Conservation (phyloP, 176 grass and related monocot species). For the Carex parvula region DNA sequence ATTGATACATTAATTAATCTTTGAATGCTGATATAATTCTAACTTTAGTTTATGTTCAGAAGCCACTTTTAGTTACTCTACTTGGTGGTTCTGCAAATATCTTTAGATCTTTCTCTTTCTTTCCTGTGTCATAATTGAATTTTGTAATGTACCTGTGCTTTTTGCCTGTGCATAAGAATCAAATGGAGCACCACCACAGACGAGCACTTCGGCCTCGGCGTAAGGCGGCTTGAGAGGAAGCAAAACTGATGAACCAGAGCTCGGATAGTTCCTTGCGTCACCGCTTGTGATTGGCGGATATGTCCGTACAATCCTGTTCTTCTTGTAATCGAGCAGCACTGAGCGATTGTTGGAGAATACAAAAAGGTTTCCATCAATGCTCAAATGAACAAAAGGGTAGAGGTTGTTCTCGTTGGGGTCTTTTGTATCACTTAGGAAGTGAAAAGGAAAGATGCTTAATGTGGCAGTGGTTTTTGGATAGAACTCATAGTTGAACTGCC, state of each 20-base stretch:
- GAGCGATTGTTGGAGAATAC: constrained; percentile 77
- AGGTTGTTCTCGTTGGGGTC: constrained; percentile 81
- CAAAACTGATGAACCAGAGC: constrained; percentile 66
- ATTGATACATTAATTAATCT: background rate
- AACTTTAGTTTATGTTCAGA: background rate
- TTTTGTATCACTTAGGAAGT: constrained; percentile 38
- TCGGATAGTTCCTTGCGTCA: constrained; percentile 77
- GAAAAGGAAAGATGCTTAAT: constrained; percentile 25
- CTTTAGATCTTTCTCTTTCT: background rate
- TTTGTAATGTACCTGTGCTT: background rate
- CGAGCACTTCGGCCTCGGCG: constrained; percentile 60
- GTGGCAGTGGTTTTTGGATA: constrained; percentile 44
- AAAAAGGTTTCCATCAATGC: constrained; percentile 81
- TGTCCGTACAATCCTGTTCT: constrained; percentile 42
- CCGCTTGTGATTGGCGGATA: constrained; percentile 49
- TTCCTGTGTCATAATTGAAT: background rate
- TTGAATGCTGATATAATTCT: background rate
- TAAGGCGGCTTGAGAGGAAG: constrained; percentile 56
- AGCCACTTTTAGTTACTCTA: background rate
- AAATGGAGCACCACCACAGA: constrained; percentile 63
- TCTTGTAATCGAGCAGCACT: constrained; percentile 59
- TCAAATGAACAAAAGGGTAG: constrained; percentile 77
- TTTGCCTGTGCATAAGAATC: constrained; percentile 50
- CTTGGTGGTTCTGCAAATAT: background rate
- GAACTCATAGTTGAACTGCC: constrained; percentile 76